Evolutionary conservation across 257 asterid species (phyloP), one percentile per base, ranked within the genome.

Genomic region (Cynanchum wilfordii): DNA sequence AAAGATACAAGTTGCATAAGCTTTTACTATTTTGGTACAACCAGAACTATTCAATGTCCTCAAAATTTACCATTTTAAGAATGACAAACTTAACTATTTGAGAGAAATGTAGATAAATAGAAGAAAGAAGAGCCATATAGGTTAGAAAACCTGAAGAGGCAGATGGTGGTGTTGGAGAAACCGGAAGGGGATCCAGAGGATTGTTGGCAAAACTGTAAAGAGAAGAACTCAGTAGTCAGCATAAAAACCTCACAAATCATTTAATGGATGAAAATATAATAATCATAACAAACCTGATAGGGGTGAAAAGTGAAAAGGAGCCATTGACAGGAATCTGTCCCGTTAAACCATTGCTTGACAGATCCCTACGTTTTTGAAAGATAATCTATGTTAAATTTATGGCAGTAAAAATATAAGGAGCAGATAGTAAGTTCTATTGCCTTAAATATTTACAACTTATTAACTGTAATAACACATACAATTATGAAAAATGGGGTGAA

Each of bases 221-320:
- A 79, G 17, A 65, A 67, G 49, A 80, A 68, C 63, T 75, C 15
- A 30, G 51, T 36, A 70, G 81, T 83, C 63, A 83, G 80, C 56
- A 70, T 52, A 75, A 81, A 42, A 29, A 64, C 68, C 67, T 57
- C 25, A 70, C 10, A 51, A 40, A 42, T 82, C 71, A 74, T 64
- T 6, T 54, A 22, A 16, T 44, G 7, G 29, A 36, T 19, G 69
- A 36, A 64, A 44, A 64, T 36, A 64, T 7, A n/a, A n/a, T n/a
- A n/a, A n/a, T n/a, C n/a, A n/a, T n/a, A 66, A 73, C 72, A 75
- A 79, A 95, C 99, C 99, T 95, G 88, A 92, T 87, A 75, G 98
- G 98, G 77, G 98, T 92, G 81, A 95, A 92, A 66, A 89, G 90
- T 72, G 83, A 84, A 82, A 95, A 95, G 79, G 99, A 95, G 77